phyloP scores from a whole-genome alignment of 2,329 filamentous ascomycete species.

The Pestalotiopsis sp. region DNA sequence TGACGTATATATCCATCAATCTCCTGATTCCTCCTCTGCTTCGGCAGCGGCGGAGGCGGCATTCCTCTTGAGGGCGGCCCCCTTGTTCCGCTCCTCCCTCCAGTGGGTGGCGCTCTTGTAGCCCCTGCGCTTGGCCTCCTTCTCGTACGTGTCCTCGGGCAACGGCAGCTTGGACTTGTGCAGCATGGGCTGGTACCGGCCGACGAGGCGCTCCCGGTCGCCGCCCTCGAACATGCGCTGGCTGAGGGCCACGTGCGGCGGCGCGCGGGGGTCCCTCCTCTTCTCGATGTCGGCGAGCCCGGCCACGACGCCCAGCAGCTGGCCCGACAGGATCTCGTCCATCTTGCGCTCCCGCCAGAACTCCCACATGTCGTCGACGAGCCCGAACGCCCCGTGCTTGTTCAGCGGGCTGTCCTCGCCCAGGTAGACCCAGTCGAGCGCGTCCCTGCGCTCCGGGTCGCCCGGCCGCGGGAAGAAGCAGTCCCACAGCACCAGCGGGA shows the following conservation, averaged over 20 bases:
- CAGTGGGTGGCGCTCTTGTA: constrained; percentile 53
- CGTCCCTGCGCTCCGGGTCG: constrained; percentile 48
- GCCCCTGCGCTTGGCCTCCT: constrained; percentile 64
- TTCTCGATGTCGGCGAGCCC: constrained; percentile 33
- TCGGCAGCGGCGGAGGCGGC: background rate
- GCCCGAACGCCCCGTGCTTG: constrained; percentile 66
- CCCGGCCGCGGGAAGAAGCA: constrained; percentile 75
- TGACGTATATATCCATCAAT: background rate
- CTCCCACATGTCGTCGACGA: constrained; percentile 79
- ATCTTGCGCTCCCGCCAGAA: constrained; percentile 85
- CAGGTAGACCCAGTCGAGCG: constrained; percentile 77
- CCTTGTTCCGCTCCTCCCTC: constrained; percentile 28
- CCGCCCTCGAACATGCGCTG: constrained; percentile 58
- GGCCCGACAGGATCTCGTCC: constrained; percentile 81
- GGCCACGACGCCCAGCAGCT: constrained; percentile 67
- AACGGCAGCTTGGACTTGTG: constrained; percentile 50
- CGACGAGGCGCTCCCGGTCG: constrained; percentile 50
- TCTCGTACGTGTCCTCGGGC: constrained; percentile 60
- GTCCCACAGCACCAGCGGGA: constrained; percentile 92
- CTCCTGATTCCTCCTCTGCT: background rate
- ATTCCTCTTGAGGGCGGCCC: background rate
- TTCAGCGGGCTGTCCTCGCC: constrained; percentile 64
- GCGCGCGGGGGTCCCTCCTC: constrained; percentile 19
- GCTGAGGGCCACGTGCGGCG: constrained; percentile 20
- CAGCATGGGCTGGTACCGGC: constrained; percentile 59